These are phyloP conservation scores for Nemania serpens DNA, from an alignment of 2,329 filamentous ascomycete species.

Conservation along the genomic window DNA sequence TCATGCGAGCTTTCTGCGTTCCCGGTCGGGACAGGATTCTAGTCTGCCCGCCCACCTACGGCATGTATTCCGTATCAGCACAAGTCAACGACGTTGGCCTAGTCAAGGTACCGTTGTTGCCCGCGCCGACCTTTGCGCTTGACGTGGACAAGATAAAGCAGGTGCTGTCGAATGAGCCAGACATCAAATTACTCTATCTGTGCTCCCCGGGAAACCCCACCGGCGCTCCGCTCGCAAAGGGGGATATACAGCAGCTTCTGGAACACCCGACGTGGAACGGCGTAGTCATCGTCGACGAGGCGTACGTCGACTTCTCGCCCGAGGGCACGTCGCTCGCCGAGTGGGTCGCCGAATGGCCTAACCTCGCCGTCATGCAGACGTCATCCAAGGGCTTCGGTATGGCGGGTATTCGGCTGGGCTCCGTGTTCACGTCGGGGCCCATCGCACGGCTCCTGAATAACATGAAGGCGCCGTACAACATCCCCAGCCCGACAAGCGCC, in stretches of 20 bases:
- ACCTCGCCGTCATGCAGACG: conserved; percentile 97
- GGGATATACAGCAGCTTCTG: conserved; percentile 73
- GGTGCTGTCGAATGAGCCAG: conserved; percentile 60
- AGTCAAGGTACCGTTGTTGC: conserved; percentile 81
- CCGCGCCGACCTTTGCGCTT: conserved; percentile 73
- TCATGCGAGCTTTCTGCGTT: conserved; percentile 90
- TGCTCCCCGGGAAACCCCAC: conserved; percentile 97
- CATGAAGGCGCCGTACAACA: conserved; percentile 95
- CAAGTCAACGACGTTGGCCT: conserved; percentile 91
- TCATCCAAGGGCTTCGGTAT: conserved; percentile 97
- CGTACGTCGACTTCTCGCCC: conserved; percentile 91
- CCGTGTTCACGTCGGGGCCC: conserved; percentile 75
- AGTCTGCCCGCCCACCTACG: conserved; percentile 94
- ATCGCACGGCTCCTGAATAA: conserved; percentile 85
- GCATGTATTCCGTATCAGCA: conserved; percentile 96
- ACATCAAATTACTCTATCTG: conserved; percentile 87
- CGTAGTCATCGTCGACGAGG: conserved; percentile 90
- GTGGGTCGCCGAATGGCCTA: conserved; percentile 91
- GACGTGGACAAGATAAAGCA: conserved; percentile 71
- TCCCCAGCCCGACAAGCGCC: conserved; percentile 83
- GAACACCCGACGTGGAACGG: conserved; percentile 94
- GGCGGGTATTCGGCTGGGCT: conserved; percentile 88
- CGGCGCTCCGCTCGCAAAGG: conserved; percentile 75
- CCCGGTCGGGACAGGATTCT: conserved; percentile 89
- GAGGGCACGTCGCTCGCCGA: conserved; percentile 82